These are phyloP conservation scores for Candida parachauliodes DNA, from an alignment of 805 yeast species.

Conservation along the genomic window DNA sequence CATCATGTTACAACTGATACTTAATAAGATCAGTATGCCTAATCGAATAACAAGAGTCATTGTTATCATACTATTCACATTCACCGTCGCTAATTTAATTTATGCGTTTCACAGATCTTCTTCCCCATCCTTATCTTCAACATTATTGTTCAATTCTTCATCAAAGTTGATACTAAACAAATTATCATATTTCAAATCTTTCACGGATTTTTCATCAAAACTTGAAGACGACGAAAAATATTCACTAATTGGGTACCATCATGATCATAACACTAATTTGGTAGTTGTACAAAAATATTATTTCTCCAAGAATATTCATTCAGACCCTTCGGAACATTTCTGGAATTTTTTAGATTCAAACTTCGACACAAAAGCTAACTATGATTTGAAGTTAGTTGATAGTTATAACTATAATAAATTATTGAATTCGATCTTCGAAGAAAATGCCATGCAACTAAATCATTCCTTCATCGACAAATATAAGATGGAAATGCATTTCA, in stretches of 20 bases:
- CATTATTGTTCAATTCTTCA: conserved; percentile 1
- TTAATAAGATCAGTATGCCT: conserved; percentile 2
- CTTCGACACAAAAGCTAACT: conserved; percentile 5
- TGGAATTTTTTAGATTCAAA: conserved; percentile 13
- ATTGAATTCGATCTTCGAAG: conserved; percentile 3
- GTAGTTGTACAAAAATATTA: conserved; percentile 15
- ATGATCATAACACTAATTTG: conserved; percentile 12
- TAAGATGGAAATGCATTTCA: conserved; percentile 15
- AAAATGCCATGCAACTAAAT: conserved; percentile 7
- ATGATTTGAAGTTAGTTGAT: conserved; percentile 14
- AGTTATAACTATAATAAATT: conserved; percentile 17
- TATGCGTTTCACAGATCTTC: conserved; percentile 2
- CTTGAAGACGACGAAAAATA: conserved; percentile 8
- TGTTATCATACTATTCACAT: conserved; percentile 4
- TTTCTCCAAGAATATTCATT: conserved; percentile 1
- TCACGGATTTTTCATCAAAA: conserved; percentile 2
- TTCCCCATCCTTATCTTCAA: conserved; percentile 1
- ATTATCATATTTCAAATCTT: conserved; percentile 6
- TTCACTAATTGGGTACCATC: conserved; percentile 13
- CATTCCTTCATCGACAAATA: conserved; percentile 9
- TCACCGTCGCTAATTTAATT: conserved; percentile 7
- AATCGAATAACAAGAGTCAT: conserved; percentile 2
- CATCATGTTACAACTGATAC: conserved; percentile 1
- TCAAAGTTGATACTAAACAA: conserved; percentile 4
- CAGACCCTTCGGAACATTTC: conserved; percentile 11